These are phyloP conservation scores for Exophiala calicioides DNA, from an alignment of 2,329 filamentous ascomycete species.

Conservation along the genomic window DNA sequence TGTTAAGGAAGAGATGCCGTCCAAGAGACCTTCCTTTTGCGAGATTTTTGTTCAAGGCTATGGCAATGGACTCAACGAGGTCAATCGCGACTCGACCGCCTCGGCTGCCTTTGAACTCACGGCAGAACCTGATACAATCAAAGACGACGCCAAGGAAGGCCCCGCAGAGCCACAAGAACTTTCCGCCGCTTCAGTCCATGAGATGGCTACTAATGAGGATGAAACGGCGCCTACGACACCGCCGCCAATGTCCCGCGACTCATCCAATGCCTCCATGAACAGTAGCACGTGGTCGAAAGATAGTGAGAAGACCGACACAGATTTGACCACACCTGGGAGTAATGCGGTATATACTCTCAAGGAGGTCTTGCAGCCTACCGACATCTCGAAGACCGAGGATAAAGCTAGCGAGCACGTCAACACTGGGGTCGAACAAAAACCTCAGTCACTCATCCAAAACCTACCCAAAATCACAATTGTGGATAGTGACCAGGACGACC, in stretches of 20 bases:
- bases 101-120: conserved; percentile 9
- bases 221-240: conserved; percentile 12
- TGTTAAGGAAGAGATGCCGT: conserved; percentile 12
- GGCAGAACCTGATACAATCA: conserved; percentile 9
- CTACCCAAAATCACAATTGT: conserved; percentile 4
- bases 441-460: neutral
- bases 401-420: neutral
- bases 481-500: conserved; percentile 12
- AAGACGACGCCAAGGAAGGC: conserved; percentile 10
- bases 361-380: conserved; percentile 18
- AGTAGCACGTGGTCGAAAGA: conserved; percentile 21
- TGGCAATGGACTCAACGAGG: conserved; percentile 31
- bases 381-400: conserved; percentile 1
- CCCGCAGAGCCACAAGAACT: conserved; percentile 11
- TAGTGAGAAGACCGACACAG: conserved; percentile 13
- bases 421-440: neutral
- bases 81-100: neutral
- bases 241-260: conserved; percentile 28
- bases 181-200: conserved; percentile 11
- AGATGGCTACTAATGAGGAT: conserved; percentile 14
- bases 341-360: conserved; percentile 16
- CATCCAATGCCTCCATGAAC: conserved; percentile 25
- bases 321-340: conserved; percentile 11
- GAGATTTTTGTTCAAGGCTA: conserved; percentile 31
- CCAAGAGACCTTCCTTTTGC: conserved; percentile 26